Evolutionary conservation across 225 moss, liverwort and hornwort species (phyloP), one percentile per base, ranked within the genome.

Genomic region (Asterella californica): DNA sequence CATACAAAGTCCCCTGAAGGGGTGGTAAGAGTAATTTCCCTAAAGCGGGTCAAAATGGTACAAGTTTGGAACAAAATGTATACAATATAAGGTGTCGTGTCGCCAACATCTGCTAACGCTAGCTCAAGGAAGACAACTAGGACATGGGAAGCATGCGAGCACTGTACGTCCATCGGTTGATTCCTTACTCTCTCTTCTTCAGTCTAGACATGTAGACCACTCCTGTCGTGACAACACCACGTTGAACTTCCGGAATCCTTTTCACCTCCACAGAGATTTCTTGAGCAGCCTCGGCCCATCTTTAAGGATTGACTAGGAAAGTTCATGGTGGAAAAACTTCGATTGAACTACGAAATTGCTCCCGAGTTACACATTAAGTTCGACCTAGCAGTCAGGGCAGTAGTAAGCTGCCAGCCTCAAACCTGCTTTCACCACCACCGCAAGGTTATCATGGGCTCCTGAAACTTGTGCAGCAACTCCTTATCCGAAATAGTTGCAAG

Each of bases 391-490:
- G 79, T 69, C 53, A 53, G 79, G 82, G 83, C 79, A 83, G 83
- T 79, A 65, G 80, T 83, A 73, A 75, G 79, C 81, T 81, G 81
- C 80, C 78, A 81, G 86, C 83, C 86, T 86, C 86, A 83, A 83
- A 86, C 86, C 83, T 81, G 78, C 81, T 48, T 70, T 76, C 70
- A 76, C 74, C 71, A 70, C 57, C 46, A 80, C 63, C 48, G 82
- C 80, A 75, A 34, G 81, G 79, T 72, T 81, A 78, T 83, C 86
- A 86, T 81, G 9, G 83, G 73, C 86, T 79, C 79, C 72, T 79
- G 77, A 64, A 86, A 71, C 83, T 81, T 76, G 78, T 60, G 81
- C 81, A 83, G 80, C 72, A 74, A 72, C 36, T 80, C 77, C 68
- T 75, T 21, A 67, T 82, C 81, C 70, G 48, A 37, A 42, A 72